Evolutionary conservation across 345 rosid genomes (phyloP).

Genomic region (Firmiana major): DNA sequence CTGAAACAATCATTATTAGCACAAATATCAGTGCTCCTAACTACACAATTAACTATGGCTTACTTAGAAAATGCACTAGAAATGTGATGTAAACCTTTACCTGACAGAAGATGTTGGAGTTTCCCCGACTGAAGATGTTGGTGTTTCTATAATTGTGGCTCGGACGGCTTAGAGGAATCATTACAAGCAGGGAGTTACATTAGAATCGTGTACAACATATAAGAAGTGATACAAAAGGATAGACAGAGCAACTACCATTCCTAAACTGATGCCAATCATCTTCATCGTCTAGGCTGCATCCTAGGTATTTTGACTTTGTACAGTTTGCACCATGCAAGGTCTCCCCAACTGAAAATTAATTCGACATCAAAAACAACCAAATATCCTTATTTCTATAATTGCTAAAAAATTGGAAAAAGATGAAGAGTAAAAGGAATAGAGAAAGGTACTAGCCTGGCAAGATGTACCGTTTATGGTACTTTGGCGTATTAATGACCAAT

Average conservation of each 20-base stretch:
- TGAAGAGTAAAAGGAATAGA: background rate
- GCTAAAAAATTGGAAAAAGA: background rate
- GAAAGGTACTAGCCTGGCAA: slow-evolving; percentile 54
- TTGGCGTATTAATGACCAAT: slow-evolving; percentile 70
- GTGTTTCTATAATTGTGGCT: slow-evolving; percentile 65
- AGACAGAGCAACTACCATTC: slow-evolving; percentile 41
- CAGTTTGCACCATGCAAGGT: slow-evolving; percentile 56
- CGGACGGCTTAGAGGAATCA: slow-evolving; percentile 53
- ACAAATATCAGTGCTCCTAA: background rate
- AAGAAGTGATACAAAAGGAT: slow-evolving; percentile 4
- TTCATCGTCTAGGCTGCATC: slow-evolving; percentile 66
- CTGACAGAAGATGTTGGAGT: slow-evolving; percentile 45
- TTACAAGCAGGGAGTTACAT: slow-evolving; percentile 22
- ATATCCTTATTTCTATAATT: background rate
- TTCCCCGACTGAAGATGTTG: slow-evolving; percentile 53
- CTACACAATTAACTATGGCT: background rate
- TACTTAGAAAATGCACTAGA: background rate
- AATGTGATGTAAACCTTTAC: slow-evolving; percentile 26
- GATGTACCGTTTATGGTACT: slow-evolving; percentile 76
- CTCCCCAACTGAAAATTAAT: slow-evolving; percentile 62
- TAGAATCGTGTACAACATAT: background rate
- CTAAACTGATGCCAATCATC: slow-evolving; percentile 74
- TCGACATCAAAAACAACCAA: slow-evolving; percentile 5
- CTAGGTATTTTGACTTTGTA: slow-evolving; percentile 49
- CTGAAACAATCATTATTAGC: slow-evolving; percentile 30